phyloP scores from a whole-genome alignment of 805 yeast genomes.

The Saccharomycopsis selenospora region DNA sequence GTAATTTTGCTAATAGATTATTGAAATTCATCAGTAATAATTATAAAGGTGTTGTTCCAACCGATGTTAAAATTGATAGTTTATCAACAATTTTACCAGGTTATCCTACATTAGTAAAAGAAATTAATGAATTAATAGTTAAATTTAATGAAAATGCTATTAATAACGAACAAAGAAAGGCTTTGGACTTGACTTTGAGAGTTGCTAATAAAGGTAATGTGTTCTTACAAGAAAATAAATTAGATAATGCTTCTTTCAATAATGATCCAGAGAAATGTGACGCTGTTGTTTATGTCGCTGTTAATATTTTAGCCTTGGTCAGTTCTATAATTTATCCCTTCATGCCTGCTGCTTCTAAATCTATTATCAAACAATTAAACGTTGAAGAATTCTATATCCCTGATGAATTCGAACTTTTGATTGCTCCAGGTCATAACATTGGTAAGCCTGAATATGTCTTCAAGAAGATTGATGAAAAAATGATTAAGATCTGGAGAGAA shows the following conservation, averaged over 20 bases:
- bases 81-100: conserved; percentile 31
- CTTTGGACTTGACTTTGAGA: conserved; percentile 86
- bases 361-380: conserved; percentile 71
- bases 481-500: conserved; percentile 78
- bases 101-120: conserved; percentile 41
- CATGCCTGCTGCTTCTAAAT: conserved; percentile 76
- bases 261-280: conserved; percentile 75
- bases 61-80: conserved; percentile 35
- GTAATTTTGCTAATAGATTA: conserved; percentile 92
- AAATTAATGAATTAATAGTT: conserved; percentile 53
- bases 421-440: conserved; percentile 77
- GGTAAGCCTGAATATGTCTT: conserved; percentile 89
- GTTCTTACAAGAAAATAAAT: conserved; percentile 92
- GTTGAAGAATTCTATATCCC: conserved; percentile 76
- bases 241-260: conserved; percentile 78
- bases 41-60: conserved; percentile 88
- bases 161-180: conserved; percentile 72
- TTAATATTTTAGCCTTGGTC: conserved; percentile 82
- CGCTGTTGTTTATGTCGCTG: conserved; percentile 86
- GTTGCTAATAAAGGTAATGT: conserved; percentile 89
- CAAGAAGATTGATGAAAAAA: conserved; percentile 83
- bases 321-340: conserved; percentile 78
- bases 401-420: conserved; percentile 60
- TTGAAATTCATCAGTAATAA: conserved; percentile 85
- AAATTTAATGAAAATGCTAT: conserved; percentile 70